phyloP scores from a whole-genome alignment of 768 basidiomycete genomes.

The Mycena metata region DNA sequence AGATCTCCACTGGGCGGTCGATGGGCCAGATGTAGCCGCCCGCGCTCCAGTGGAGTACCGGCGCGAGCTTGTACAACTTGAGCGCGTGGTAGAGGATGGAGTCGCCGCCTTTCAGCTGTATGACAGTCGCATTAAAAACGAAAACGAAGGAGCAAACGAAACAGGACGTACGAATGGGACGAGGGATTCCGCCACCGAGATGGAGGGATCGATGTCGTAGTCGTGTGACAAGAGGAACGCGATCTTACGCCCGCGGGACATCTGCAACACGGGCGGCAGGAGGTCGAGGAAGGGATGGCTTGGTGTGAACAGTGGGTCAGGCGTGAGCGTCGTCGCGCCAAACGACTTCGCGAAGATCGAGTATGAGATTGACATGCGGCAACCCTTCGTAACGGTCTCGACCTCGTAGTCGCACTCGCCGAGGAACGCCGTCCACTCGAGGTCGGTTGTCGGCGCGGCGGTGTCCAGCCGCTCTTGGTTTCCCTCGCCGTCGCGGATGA shows the following conservation, averaged over 20 bases:
- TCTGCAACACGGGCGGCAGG: slow-evolving; percentile 78
- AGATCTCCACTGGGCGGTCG: slow-evolving; percentile 76
- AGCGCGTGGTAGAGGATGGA: slow-evolving; percentile 81
- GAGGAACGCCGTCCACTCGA: slow-evolving; percentile 85
- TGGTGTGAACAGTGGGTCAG: slow-evolving; percentile 77
- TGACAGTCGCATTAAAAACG: background rate
- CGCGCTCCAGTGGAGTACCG: slow-evolving; percentile 85
- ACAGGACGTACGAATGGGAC: slow-evolving; percentile 69
- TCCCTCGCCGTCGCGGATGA: slow-evolving; percentile 67
- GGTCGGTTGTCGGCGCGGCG: slow-evolving; percentile 71
- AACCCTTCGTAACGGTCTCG: slow-evolving; percentile 78
- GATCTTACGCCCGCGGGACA: slow-evolving; percentile 77
- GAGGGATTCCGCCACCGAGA: slow-evolving; percentile 75
- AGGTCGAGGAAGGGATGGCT: slow-evolving; percentile 82
- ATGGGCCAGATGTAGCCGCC: slow-evolving; percentile 88
- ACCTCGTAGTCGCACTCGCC: slow-evolving; percentile 83
- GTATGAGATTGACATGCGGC: slow-evolving; percentile 77
- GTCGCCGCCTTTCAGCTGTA: slow-evolving; percentile 83
- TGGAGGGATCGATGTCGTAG: slow-evolving; percentile 79
- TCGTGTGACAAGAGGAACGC: slow-evolving; percentile 80
- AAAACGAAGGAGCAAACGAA: background rate
- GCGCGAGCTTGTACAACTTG: slow-evolving; percentile 80
- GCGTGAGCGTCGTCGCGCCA: slow-evolving; percentile 63
- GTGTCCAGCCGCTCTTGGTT: slow-evolving; percentile 73
- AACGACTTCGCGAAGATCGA: slow-evolving; percentile 78